Percentiles rank a stretch among this genome's conserved stretches.
phyloP scores from a whole-genome alignment of 345 rosid species.

The Eutrema yunnanense region DNA sequence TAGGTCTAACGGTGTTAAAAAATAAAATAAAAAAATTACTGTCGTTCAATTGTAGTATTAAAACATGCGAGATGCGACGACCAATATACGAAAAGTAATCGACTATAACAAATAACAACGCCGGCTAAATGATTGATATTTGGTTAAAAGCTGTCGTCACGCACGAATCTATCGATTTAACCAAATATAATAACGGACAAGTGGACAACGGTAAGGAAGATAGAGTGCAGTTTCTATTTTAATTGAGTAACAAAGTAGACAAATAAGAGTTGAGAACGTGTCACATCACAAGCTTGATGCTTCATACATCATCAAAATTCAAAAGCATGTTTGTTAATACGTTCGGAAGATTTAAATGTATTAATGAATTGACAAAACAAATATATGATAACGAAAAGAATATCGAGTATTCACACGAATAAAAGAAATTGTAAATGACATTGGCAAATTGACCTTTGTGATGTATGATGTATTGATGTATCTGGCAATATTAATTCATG shows the following conservation, averaged over 20 bases:
- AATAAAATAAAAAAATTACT: too few species aligned
- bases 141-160: neutral
- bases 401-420: neutral
- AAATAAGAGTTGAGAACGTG: neutral
- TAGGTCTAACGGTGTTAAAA: neutral
- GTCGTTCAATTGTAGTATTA: too few species aligned
- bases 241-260: neutral
- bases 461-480: neutral
- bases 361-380: neutral
- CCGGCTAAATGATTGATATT: neutral
- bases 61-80: neutral
- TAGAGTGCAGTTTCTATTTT: neutral
- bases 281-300: conserved; percentile 15
- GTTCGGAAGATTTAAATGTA: neutral
- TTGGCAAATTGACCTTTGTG: neutral
- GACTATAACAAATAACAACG: neutral
- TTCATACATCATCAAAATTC: neutral
- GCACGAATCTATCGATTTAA: neutral
- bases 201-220: neutral
- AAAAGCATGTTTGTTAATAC: neutral
- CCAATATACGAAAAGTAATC: neutral
- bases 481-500: neutral
- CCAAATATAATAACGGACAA: neutral
- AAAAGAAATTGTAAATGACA: neutral
- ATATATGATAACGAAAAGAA: neutral